These are phyloP conservation scores for Metahyphopichia silvanorum DNA, from an alignment of 805 yeast genomes.

Conservation along the genomic window DNA sequence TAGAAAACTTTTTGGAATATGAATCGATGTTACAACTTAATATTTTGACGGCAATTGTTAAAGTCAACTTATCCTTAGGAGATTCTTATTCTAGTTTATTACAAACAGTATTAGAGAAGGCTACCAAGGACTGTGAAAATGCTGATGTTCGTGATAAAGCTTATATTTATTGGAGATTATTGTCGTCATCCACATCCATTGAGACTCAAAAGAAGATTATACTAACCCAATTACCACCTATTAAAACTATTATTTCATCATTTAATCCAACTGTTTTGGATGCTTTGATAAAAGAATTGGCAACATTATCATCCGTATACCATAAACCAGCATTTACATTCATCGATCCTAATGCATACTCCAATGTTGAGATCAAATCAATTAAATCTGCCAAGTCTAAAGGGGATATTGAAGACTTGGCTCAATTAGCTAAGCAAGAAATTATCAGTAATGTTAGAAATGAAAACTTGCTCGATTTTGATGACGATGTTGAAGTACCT, in stretches of 20 bases:
- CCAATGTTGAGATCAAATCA: slow-evolving; percentile 17
- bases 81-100: slow-evolving; percentile 37
- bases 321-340: slow-evolving; percentile 76
- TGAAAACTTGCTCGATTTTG: slow-evolving; percentile 84
- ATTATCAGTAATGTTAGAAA: slow-evolving; percentile 60
- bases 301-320: slow-evolving; percentile 85
- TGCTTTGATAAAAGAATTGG: slow-evolving; percentile 68
- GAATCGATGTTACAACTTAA: slow-evolving; percentile 61
- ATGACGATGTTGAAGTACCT: slow-evolving; percentile 47
- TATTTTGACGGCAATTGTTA: slow-evolving; percentile 60
- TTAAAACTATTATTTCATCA: slow-evolving; percentile 66
- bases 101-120: slow-evolving; percentile 57
- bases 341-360: slow-evolving; percentile 39
- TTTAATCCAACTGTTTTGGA: slow-evolving; percentile 69
- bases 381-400: slow-evolving; percentile 4
- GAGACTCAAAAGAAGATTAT: slow-evolving; percentile 52
- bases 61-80: slow-evolving; percentile 35
- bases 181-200: slow-evolving; percentile 44
- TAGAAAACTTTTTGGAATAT: slow-evolving; percentile 53
- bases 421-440: slow-evolving; percentile 73
- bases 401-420: slow-evolving; percentile 68
- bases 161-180: slow-evolving; percentile 73
- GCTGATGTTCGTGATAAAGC: slow-evolving; percentile 82
- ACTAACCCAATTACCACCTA: slow-evolving; percentile 62
- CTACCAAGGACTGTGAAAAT: slow-evolving; percentile 64